Evolutionary conservation across 192 early-diverging fungal genomes (phyloP).

Genomic region (Irineochytrium annulatum): DNA sequence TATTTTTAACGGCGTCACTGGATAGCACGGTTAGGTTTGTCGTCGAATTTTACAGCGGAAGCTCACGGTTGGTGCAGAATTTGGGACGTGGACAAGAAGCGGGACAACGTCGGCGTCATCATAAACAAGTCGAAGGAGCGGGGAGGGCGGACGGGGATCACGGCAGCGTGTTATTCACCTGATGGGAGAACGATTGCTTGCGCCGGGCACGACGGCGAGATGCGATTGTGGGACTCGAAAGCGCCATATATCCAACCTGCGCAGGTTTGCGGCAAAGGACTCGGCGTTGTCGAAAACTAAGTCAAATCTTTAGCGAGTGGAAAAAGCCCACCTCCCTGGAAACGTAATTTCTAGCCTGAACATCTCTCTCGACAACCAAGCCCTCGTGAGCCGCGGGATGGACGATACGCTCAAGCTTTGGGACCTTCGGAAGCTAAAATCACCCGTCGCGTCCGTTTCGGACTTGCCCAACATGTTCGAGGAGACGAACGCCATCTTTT

Average conservation of each 20-base stretch:
- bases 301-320: conserved; percentile 42
- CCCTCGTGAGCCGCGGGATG: conserved; percentile 71
- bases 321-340: conserved; percentile 65
- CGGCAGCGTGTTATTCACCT: conserved; percentile 62
- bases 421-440: conserved; percentile 77
- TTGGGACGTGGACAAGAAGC: conserved; percentile 76
- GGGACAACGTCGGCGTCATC: conserved; percentile 72
- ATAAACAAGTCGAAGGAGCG: conserved; percentile 68
- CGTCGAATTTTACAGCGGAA: neutral
- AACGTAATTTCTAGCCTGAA: conserved; percentile 65
- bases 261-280: conserved; percentile 47
- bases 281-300: neutral
- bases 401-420: conserved; percentile 92
- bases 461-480: conserved; percentile 63
- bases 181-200: conserved; percentile 71
- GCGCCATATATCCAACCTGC: conserved; percentile 63
- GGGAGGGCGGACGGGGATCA: conserved; percentile 66
- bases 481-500: conserved; percentile 77
- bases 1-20: conserved; percentile 72
- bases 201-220: conserved; percentile 66
- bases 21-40: conserved; percentile 74
- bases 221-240: conserved; percentile 71
- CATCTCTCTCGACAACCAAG: conserved; percentile 62
- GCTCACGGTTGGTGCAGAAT: conserved; percentile 38
- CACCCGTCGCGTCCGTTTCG: conserved; percentile 52